Conservation (phyloP, 1,284 basidiomycete genomes). For the Irpex lacteus region DNA sequence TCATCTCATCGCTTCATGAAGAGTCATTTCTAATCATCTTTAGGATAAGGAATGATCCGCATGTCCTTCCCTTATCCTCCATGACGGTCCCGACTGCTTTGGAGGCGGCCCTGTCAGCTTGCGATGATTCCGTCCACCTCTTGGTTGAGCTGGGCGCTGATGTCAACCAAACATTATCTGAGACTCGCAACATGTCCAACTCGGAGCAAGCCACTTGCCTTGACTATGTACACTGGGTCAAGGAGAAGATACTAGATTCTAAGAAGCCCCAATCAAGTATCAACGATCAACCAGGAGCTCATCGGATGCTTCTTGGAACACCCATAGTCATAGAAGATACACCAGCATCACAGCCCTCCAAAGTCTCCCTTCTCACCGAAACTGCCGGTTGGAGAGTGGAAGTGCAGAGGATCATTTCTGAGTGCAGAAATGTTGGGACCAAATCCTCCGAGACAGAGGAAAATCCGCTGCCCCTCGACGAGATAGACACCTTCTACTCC, state of each 20-base stretch:
- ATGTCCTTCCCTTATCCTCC: slow-evolving; percentile 7
- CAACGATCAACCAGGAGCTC: not conserved
- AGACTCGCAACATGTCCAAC: not conserved
- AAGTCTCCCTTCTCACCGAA: not conserved
- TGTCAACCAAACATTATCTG: slow-evolving; percentile 25
- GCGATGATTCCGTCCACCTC: slow-evolving; percentile 42
- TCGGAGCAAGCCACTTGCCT: slow-evolving; percentile 26
- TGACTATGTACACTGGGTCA: slow-evolving; percentile 39
- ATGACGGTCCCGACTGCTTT: slow-evolving; percentile 30
- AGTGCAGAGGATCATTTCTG: slow-evolving; percentile 1
- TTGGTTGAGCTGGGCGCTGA: slow-evolving; percentile 43
- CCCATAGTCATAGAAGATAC: not conserved
- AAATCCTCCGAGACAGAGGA: not conserved
- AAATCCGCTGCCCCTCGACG: slow-evolving; percentile 9
- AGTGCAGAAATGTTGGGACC: not conserved
- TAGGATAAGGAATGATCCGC: slow-evolving; percentile 10
- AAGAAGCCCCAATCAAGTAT: slow-evolving; percentile 4
- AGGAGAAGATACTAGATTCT: slow-evolving; percentile 26
- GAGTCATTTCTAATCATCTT: not conserved
- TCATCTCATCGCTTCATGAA: not conserved
- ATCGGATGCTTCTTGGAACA: not conserved
- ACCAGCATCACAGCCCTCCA: not conserved
- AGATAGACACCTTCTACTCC: slow-evolving; percentile 24
- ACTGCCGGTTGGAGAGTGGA: slow-evolving; percentile 9
- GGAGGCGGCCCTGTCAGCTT: slow-evolving; percentile 37